Base-by-base conservation (phyloP, 495 filamentous ascomycete genomes). In the Talaromyces trachyspermus region DNA sequence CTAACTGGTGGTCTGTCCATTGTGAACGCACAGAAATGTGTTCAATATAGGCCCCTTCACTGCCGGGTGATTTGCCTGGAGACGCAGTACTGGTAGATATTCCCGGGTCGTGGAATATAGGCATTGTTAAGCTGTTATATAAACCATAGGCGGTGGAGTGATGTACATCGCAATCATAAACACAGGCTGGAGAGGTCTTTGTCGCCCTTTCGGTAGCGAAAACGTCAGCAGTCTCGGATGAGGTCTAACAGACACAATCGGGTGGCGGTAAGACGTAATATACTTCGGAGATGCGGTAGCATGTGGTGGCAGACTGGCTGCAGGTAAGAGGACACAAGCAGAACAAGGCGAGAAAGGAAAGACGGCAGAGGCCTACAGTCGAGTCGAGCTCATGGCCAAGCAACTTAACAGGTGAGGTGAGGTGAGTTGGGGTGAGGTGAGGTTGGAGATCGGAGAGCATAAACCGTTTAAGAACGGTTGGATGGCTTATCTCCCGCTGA, bases 81-180 rank as follows among this genome's bases (percentile, higher is more conserved):
- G 29, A 18, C 7, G 24, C 12, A 4, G 20, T 20, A n/a, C 51
- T 44, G 15, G n/a, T 43, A 15, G 52, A 40, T 36, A 30, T 35
- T 25, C 55, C 60, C 14, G 51, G 53, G 52, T 78, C 68, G 52
- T 74, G 73, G 49, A 79, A 77, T 51, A 83, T 76, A 47, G 80
- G 80, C 81, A 84, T 85, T 36, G n/a, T 42, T 42, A n/a, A 24
- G 19, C 23, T 42, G 17, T 42, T 26, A 18, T n/a, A 46, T 70
- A 53, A 48, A 36, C 41, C 27, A 19, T n/a, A 20, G n/a, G 20
- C 15, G 19, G 39, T n/a, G n/a, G n/a, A n/a, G n/a, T n/a, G n/a
- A n/a, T n/a, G n/a, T n/a, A 42, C 39, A 42, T 42, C 9, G 22
- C 23, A 15, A 42, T 11, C 8, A 5, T 4, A 2, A 11, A 11